Percentiles rank a stretch among this genome's conserved stretches.
Evolutionary conservation across 371 early-diverging fungal genomes (phyloP).

Genomic region (Mucor circinelloides): DNA sequence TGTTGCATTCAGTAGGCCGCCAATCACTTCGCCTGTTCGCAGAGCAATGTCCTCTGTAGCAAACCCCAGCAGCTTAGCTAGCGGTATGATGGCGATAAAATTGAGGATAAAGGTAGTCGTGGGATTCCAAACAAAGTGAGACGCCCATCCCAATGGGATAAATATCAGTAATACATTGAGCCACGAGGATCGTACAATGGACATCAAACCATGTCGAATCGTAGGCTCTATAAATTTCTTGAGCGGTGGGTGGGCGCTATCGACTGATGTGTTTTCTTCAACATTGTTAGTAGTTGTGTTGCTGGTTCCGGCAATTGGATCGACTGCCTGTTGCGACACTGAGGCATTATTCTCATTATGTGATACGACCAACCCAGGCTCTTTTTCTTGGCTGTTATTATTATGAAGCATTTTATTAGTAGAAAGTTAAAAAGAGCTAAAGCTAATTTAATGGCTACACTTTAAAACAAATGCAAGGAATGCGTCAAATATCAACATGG

Average conservation of each 20-base stretch:
- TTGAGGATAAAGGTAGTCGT: slow-evolving; percentile 76
- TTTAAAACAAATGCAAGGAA: neutral
- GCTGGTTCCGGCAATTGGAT: neutral
- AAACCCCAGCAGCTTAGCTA: slow-evolving; percentile 68
- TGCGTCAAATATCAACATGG: neutral
- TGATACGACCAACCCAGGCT: neutral
- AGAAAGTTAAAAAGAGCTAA: neutral
- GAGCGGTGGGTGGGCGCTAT: neutral
- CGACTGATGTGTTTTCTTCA: neutral
- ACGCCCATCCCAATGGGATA: slow-evolving; percentile 76
- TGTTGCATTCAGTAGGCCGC: slow-evolving; percentile 87
- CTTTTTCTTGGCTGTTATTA: neutral
- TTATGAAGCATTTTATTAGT: neutral
- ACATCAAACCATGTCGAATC: slow-evolving; percentile 29
- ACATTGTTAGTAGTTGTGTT: neutral
- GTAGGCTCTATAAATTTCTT: slow-evolving; percentile 25
- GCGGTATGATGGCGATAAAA: slow-evolving; percentile 87
- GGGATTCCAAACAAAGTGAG: slow-evolving; percentile 63
- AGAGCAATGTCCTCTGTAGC: slow-evolving; percentile 70
- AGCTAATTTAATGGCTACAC: neutral
- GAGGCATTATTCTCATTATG: neutral
- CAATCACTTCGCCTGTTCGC: slow-evolving; percentile 70
- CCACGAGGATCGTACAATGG: slow-evolving; percentile 58
- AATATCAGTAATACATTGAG: slow-evolving; percentile 71
- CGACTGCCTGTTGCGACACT: neutral